Percentiles rank a stretch among this genome's conserved stretches.
Evolutionary conservation across 352 stramenopile species (phyloP).

Genomic region (Globisporangium barbulae): DNA sequence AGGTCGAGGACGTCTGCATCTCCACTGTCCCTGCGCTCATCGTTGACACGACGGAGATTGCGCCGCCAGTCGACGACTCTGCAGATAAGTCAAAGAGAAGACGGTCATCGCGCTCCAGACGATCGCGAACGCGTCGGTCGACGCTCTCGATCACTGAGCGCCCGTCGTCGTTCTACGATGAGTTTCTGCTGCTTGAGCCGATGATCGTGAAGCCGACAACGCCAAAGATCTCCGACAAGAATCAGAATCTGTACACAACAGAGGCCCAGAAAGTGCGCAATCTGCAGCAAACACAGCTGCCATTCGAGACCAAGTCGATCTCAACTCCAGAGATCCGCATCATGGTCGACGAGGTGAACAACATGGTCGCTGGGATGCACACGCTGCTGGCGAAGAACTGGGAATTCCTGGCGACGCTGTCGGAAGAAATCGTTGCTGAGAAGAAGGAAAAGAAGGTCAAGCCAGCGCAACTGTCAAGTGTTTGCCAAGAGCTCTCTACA

Average conservation of each 20-base stretch:
- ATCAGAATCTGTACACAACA: slow-evolving; percentile 4
- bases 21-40: neutral
- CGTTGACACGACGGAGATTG: neutral
- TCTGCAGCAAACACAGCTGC: slow-evolving; percentile 4
- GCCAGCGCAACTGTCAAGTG: neutral
- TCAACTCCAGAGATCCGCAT: slow-evolving; percentile 16
- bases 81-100: slow-evolving; percentile 3
- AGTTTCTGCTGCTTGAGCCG: slow-evolving; percentile 15
- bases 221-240: slow-evolving; percentile 1
- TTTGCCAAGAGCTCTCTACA: neutral
- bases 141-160: slow-evolving; percentile 13
- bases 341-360: slow-evolving; percentile 21
- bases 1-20: neutral
- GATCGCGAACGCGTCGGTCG: slow-evolving; percentile 10
- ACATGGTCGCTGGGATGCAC: slow-evolving; percentile 13
- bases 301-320: slow-evolving; percentile 8
- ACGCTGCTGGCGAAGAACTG: slow-evolving; percentile 14
- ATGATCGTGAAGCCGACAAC: slow-evolving; percentile 1
- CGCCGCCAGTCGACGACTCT: neutral
- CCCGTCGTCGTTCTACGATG: slow-evolving; percentile 12
- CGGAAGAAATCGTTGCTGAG: slow-evolving; percentile 3
- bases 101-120: slow-evolving; percentile 6
- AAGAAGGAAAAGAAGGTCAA: slow-evolving; percentile 3
- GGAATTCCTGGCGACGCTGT: slow-evolving; percentile 17
- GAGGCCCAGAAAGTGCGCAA: slow-evolving; percentile 12